Conservation (phyloP, 2,329 filamentous ascomycete genomes). For the Hypoxylon sp. region DNA sequence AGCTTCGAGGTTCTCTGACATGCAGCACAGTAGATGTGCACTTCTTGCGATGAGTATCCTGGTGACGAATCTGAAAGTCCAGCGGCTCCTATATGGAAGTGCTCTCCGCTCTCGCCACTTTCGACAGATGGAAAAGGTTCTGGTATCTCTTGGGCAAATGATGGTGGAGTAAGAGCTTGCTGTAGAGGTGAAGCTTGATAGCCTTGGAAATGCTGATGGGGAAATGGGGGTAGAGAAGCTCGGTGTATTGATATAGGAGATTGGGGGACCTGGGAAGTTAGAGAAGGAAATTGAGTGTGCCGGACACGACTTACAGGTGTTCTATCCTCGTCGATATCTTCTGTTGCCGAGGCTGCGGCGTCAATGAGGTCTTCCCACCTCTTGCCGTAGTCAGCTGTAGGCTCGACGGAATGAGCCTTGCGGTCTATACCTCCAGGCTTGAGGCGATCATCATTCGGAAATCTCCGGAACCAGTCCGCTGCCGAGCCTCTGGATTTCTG, state of each 20-base stretch:
- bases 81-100: slow-evolving; percentile 73
- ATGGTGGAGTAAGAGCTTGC: slow-evolving; percentile 86
- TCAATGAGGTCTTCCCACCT: slow-evolving; percentile 97
- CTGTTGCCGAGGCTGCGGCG: slow-evolving; percentile 88
- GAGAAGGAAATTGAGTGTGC: slow-evolving; percentile 53
- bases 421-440: slow-evolving; percentile 74
- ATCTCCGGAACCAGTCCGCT: slow-evolving; percentile 68
- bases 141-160: slow-evolving; percentile 69
- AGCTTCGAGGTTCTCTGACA: slow-evolving; percentile 81
- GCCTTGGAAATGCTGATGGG: slow-evolving; percentile 69
- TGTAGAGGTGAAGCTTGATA: slow-evolving; percentile 93
- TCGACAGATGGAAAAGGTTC: slow-evolving; percentile 93
- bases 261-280: slow-evolving; percentile 66
- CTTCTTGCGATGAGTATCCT: slow-evolving; percentile 75
- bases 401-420: slow-evolving; percentile 88
- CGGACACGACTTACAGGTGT: slow-evolving; percentile 74
- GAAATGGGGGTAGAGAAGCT: slow-evolving; percentile 68
- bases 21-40: slow-evolving; percentile 92
- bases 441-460: slow-evolving; percentile 70
- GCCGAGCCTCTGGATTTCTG: slow-evolving; percentile 76
- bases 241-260: slow-evolving; percentile 71
- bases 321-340: slow-evolving; percentile 89
- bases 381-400: slow-evolving; percentile 82
- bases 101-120: slow-evolving; percentile 74
- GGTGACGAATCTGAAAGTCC: slow-evolving; percentile 76